Conservation (phyloP, 129 eudicot species). For the Flaveria bidentis region DNA sequence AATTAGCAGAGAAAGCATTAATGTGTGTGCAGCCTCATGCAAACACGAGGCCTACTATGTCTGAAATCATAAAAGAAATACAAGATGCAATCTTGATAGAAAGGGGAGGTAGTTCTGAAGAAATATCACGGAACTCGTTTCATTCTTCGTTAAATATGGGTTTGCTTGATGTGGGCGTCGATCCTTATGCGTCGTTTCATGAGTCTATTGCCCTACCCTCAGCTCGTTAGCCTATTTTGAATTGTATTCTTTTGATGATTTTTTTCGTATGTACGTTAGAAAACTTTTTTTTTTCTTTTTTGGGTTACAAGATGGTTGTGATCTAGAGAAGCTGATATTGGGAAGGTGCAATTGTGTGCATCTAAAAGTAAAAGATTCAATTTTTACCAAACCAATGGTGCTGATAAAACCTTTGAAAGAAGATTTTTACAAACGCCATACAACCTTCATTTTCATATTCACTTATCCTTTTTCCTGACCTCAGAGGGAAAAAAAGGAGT, state of each 20-base stretch:
- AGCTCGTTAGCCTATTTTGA: not conserved
- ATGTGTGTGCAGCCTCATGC: conserved; percentile 94
- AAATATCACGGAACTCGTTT: conserved; percentile 66
- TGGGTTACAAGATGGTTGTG: not conserved
- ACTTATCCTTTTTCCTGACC: no score
- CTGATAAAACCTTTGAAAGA: no score
- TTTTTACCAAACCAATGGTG: no score
- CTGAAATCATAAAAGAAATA: conserved; percentile 87
- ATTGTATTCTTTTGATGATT: not conserved
- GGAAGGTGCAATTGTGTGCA: no score
- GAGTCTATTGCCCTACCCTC: conserved; percentile 46
- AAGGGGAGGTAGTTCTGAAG: conserved; percentile 80
- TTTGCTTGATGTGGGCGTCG: conserved; percentile 63
- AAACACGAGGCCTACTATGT: conserved; percentile 81
- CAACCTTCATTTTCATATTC: no score
- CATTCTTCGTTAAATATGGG: conserved; percentile 45
- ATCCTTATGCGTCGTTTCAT: conserved; percentile 68
- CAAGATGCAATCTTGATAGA: conserved; percentile 89
- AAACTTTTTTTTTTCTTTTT: not conserved
- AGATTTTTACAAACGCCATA: no score
- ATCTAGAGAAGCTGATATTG: no score
- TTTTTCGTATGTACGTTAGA: not conserved
- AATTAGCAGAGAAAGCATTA: conserved; percentile 90
- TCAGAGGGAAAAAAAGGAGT: no score
- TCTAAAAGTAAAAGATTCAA: no score